Evolutionary conservation across 2,329 filamentous ascomycete species (phyloP).

Genomic region (Ilyonectria sp.): DNA sequence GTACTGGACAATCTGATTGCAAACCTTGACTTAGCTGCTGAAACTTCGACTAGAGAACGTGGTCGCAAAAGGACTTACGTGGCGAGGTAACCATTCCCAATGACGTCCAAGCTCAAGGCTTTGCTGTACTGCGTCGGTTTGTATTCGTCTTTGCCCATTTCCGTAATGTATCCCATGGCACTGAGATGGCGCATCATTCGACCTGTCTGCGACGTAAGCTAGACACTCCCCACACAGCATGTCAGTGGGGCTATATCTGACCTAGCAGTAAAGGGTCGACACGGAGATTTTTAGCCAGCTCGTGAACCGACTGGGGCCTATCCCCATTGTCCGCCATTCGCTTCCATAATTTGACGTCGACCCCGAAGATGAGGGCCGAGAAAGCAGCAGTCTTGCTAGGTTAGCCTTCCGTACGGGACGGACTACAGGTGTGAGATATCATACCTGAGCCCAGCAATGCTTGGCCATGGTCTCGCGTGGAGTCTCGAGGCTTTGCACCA

Average conservation of each 20-base stretch:
- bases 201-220: slow-evolving; percentile 10
- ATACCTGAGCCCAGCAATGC: slow-evolving; percentile 59
- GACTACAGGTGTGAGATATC: neutral
- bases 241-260: slow-evolving; percentile 29
- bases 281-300: slow-evolving; percentile 47
- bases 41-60: neutral
- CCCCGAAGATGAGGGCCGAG: slow-evolving; percentile 44
- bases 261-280: slow-evolving; percentile 49
- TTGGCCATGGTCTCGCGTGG: slow-evolving; percentile 61
- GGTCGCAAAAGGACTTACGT: slow-evolving; percentile 32
- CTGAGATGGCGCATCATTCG: slow-evolving; percentile 54
- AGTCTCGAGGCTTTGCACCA: slow-evolving; percentile 53
- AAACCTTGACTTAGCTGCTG: neutral
- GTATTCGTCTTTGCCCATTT: slow-evolving; percentile 52
- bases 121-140: slow-evolving; percentile 53
- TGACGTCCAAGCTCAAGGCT: slow-evolving; percentile 48
- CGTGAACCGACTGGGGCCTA: slow-evolving; percentile 47
- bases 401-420: too few relatives aligned
- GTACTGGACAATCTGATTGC: too few relatives aligned
- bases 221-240: slow-evolving; percentile 1
- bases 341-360: slow-evolving; percentile 54
- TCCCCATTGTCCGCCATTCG: slow-evolving; percentile 52
- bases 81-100: slow-evolving; percentile 50
- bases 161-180: slow-evolving; percentile 54
- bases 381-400: neutral